Evolutionary conservation across 805 yeast species (phyloP).

Genomic region (Metschnikowia cerradonensis): DNA sequence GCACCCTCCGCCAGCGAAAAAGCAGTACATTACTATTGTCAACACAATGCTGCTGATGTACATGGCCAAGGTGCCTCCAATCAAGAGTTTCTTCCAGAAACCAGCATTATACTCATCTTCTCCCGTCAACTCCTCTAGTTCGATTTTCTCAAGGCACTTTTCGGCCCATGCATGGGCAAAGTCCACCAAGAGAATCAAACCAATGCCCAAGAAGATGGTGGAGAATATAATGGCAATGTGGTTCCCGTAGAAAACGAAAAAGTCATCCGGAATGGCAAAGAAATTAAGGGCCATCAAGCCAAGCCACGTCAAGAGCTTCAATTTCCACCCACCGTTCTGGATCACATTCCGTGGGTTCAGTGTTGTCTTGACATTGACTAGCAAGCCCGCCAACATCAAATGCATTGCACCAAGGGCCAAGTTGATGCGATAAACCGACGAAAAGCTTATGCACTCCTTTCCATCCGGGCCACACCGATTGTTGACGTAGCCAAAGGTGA

Average conservation of each 20-base stretch:
- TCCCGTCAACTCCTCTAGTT: conserved; percentile 59
- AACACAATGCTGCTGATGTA: conserved; percentile 68
- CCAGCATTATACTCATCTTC: conserved; percentile 46
- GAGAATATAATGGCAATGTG: conserved; percentile 82
- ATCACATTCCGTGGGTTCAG: conserved; percentile 71
- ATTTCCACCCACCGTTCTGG: conserved; percentile 91
- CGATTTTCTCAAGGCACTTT: conserved; percentile 85
- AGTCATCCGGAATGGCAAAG: conserved; percentile 72
- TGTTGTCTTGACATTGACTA: conserved; percentile 74
- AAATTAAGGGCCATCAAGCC: conserved; percentile 59
- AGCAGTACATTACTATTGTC: conserved; percentile 74
- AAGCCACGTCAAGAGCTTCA: conserved; percentile 62
- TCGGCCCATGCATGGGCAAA: conserved; percentile 99
- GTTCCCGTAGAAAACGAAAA: conserved; percentile 88
- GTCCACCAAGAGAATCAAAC: conserved; percentile 85
- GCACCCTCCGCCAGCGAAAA: conserved; percentile 80
- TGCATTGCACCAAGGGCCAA: conserved; percentile 84
- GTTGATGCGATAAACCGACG: conserved; percentile 89
- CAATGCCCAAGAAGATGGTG: conserved; percentile 81
- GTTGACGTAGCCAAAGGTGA: conserved; percentile 66
- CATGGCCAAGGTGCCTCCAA: conserved; percentile 87
- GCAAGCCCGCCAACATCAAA: conserved; percentile 58
- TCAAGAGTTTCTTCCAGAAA: conserved; percentile 75
- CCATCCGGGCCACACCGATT: conserved; percentile 69
- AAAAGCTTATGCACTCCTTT: conserved; percentile 78